Percentiles rank a stretch among this genome's conserved stretches.
Conservation (phyloP, 2,329 filamentous ascomycete species). For the Didymella pinodella region DNA sequence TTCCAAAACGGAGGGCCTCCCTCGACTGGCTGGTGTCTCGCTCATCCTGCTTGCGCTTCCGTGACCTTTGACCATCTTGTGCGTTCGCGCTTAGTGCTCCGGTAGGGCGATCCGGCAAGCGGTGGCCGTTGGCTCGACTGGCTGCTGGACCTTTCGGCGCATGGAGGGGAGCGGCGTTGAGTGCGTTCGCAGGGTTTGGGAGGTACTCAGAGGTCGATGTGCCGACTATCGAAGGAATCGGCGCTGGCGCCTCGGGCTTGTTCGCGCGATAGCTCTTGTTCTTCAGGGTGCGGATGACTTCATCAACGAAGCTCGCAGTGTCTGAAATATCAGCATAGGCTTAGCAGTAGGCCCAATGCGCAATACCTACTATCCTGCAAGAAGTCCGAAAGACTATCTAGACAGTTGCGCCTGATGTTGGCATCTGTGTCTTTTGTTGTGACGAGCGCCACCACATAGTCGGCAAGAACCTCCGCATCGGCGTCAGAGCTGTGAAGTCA, state of each 20-base stretch:
- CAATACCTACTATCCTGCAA: conserved; percentile 67
- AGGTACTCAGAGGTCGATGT: conserved; percentile 33
- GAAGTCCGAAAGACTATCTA: conserved; percentile 78
- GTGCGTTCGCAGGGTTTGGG: conserved; percentile 25
- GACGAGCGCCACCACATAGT: conserved; percentile 82
- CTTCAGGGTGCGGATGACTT: conserved; percentile 72
- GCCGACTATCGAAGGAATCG: conserved; percentile 35
- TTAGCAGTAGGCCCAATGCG: conserved; percentile 4
- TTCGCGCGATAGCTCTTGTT: conserved; percentile 57
- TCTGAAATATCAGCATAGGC: conserved; percentile 52
- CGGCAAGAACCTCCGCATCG: conserved; percentile 81
- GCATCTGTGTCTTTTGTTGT: conserved; percentile 67
- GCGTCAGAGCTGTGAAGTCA: conserved; percentile 70
- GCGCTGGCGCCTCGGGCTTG: conserved; percentile 32
- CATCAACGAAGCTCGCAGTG: conserved; percentile 70
- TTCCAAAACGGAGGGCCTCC: conserved; percentile 46
- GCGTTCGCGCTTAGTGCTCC: conserved; percentile 11
- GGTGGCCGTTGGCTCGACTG: conserved; percentile 22
- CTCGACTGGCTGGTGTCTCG: conserved; percentile 56
- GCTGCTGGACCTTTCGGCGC: conserved; percentile 38
- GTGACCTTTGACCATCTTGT: conserved; percentile 43
- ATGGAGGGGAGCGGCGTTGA: conserved; percentile 34
- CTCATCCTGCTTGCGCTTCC: conserved; percentile 67
- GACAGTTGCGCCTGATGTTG: conserved; percentile 72
- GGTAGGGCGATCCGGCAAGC: conserved; percentile 24